Conservation (phyloP, 306 rosid genomes). For the Rubus idaeus region DNA sequence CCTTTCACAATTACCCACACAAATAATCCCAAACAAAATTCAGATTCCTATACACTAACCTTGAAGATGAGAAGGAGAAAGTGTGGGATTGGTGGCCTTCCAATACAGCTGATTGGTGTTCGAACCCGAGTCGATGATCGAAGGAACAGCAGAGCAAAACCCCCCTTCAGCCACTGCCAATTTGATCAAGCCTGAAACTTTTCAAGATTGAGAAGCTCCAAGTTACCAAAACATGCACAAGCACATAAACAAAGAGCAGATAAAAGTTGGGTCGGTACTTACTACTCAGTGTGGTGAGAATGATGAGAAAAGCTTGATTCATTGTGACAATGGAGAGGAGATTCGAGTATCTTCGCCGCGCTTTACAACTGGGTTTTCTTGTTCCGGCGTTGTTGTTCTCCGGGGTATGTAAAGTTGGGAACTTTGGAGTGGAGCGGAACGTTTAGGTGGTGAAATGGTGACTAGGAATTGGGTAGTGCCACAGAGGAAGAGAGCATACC, state of each 20-base stretch:
- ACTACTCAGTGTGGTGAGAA: conserved; percentile 38
- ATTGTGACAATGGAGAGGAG: background rate
- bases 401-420: background rate
- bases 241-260: background rate
- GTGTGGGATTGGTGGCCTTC: conserved; percentile 63
- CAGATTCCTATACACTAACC: conserved; percentile 39
- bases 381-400: background rate
- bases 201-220: conserved; percentile 9
- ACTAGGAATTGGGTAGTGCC: background rate
- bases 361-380: background rate
- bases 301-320: conserved; percentile 3
- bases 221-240: conserved; percentile 4
- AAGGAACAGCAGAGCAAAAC: conserved; percentile 72
- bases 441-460: too few species aligned
- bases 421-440: background rate
- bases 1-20: background rate
- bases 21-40: background rate
- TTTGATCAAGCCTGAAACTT: conserved; percentile 51
- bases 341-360: background rate
- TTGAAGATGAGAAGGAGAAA: conserved; percentile 74
- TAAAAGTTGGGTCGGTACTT: conserved; percentile 21
- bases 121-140: conserved; percentile 34
- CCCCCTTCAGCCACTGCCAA: conserved; percentile 50
- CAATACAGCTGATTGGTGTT: conserved; percentile 57
- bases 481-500: background rate